Conservation (phyloP, 345 rosid species). For the Aquilaria sinensis region DNA sequence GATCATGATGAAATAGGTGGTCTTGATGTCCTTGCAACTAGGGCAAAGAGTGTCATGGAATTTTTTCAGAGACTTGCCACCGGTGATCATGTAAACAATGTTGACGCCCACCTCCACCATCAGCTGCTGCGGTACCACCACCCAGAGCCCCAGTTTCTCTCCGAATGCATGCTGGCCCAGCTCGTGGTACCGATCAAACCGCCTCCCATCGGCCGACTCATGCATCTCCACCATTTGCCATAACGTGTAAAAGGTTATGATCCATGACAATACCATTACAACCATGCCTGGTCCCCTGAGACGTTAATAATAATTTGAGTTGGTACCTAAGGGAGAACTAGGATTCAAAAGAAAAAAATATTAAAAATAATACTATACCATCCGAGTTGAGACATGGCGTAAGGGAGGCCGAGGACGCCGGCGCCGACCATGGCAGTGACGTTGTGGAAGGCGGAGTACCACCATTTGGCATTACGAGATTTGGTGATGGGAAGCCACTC, state of each 20-base stretch:
- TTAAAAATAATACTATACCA: constrained; percentile 26
- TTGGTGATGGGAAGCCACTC: constrained; percentile 66
- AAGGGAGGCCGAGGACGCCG: constrained; percentile 62
- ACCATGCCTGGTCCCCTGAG: constrained; percentile 56
- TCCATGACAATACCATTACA: constrained; percentile 53
- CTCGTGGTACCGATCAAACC: constrained; percentile 72
- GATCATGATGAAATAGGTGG: constrained; percentile 57
- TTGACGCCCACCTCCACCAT: constrained; percentile 56
- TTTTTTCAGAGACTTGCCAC: constrained; percentile 57
- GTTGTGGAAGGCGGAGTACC: constrained; percentile 64
- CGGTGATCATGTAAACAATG: constrained; percentile 62
- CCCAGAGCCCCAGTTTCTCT: constrained; percentile 61
- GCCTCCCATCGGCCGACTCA: constrained; percentile 60
- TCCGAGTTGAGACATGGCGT: constrained; percentile 62
- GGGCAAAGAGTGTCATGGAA: constrained; percentile 33
- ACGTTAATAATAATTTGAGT: background rate
- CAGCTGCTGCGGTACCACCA: constrained; percentile 64
- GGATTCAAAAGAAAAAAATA: background rate
- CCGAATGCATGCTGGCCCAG: constrained; percentile 71
- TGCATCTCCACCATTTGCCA: constrained; percentile 97
- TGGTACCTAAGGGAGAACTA: background rate
- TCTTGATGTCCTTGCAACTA: constrained; percentile 35
- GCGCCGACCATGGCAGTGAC: constrained; percentile 82
- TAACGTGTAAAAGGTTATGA: constrained; percentile 59
- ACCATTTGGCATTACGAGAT: constrained; percentile 58